These are phyloP conservation scores for Flueggea neowawraea DNA, from an alignment of 441 rosid species.

Conservation along the genomic window DNA sequence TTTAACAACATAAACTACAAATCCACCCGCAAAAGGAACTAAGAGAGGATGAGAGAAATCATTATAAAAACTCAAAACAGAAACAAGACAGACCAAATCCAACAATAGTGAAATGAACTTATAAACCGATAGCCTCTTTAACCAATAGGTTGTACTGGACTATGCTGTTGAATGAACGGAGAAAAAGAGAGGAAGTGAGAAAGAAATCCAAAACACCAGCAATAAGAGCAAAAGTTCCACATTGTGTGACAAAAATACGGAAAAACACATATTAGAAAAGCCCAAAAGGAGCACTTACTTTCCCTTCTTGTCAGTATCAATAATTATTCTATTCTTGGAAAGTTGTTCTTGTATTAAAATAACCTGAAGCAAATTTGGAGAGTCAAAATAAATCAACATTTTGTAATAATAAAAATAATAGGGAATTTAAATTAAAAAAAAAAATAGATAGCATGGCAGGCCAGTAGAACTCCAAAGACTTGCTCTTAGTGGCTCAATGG, in stretches of 20 bases:
- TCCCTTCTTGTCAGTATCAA: constrained; percentile 94
- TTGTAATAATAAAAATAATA: constrained; percentile 1
- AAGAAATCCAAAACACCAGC: background rate
- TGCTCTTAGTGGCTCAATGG: background rate
- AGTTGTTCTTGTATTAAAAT: constrained; percentile 94
- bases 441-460: background rate
- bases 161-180: too few relatives aligned
- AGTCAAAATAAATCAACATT: background rate
- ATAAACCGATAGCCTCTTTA: background rate
- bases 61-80: too few relatives aligned
- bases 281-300: constrained; percentile 62
- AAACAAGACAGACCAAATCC: too few relatives aligned
- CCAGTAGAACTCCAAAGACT: background rate
- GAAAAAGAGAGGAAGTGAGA: background rate
- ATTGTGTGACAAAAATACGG: background rate
- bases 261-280: constrained; percentile 7
- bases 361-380: constrained; percentile 54
- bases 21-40: too few relatives aligned
- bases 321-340: constrained; percentile 90
- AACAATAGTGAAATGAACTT: too few relatives aligned
- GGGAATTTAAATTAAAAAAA: background rate
- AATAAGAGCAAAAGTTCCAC: background rate
- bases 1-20: too few relatives aligned
- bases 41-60: too few relatives aligned
- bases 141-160: background rate